Base-by-base conservation (phyloP, 352 stramenopile species). In the Pythium guiyangense region DNA sequence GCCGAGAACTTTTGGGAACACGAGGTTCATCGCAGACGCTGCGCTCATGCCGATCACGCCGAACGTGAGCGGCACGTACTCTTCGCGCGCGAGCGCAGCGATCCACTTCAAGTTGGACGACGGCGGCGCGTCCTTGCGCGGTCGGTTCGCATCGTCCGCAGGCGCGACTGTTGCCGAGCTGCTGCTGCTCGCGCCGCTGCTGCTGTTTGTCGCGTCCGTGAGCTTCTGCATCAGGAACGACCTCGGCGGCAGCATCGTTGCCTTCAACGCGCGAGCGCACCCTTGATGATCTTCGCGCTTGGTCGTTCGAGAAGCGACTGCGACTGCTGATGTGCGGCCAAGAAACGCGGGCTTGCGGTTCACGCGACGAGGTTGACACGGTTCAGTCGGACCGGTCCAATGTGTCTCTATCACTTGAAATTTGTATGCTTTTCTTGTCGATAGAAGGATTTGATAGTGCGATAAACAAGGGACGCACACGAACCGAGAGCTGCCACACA, bases 1-100 rank as follows among this genome's bases (percentile, higher is more conserved):
- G 40, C 88, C 89, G 73, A 97, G 93, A 50, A 96, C 80, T 25
- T 84, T 81, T 15, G 89, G 89, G 62, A 96, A 96, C 26, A 94
- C 64, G 26, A 97, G 69, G 62, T 96, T 97, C 62, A 89, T 96
- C 27, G 74, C 77, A 26, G 86, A 96, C 25, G 85, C 88, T 17
- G 94, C 69, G 15, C 79, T 79, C 77, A 97, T 87, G 49, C 86
- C 89, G 17, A 84, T 63, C 43, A 95, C 74, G 22, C 86, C 87
- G 18, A 81, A 57, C 17, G 73, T 66, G 26, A 97, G 66, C 52
- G 69, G 77, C 55, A 77, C 59, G 68, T 74, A 80, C 64, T 94
- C 82, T 40, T 91, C 73, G 54, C 74, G 74, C 35, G 72, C 82
- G 59, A 94, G 77, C 34, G 55, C 71, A 11, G 86, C 52, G 58